Percentiles rank a stretch among this genome's conserved stretches.
Conservation (phyloP, 345 rosid species). For the Linum usitatissimum region DNA sequence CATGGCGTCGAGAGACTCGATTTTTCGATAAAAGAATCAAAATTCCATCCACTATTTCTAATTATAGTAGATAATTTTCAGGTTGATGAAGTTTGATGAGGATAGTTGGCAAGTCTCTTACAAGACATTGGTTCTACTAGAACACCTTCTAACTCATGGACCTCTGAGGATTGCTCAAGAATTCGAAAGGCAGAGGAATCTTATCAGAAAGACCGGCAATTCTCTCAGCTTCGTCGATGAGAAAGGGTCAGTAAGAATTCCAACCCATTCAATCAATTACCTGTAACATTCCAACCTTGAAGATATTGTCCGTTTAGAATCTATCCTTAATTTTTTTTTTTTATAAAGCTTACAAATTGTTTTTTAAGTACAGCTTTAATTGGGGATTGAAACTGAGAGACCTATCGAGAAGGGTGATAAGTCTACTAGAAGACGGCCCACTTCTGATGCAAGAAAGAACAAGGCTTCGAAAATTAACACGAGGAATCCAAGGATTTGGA, state of each 20-base stretch:
- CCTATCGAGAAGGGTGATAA: slow-evolving; percentile 32
- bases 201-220: slow-evolving; percentile 25
- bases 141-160: slow-evolving; percentile 60
- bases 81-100: slow-evolving; percentile 44
- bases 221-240: slow-evolving; percentile 39
- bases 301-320: no score
- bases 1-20: no score
- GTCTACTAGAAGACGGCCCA: slow-evolving; percentile 35
- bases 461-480: slow-evolving; percentile 35
- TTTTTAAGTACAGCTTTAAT: slow-evolving; percentile 31
- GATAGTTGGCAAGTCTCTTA: slow-evolving; percentile 51
- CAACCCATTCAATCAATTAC: not conserved
- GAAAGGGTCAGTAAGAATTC: slow-evolving; percentile 27
- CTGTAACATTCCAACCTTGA: no score
- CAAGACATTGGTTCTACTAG: slow-evolving; percentile 50
- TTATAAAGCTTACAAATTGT: no score
- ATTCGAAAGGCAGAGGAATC: slow-evolving; percentile 37
- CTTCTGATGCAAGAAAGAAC: slow-evolving; percentile 41
- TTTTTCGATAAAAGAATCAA: no score
- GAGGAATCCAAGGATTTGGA: slow-evolving; percentile 59
- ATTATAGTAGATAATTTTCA: slow-evolving; percentile 4
- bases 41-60: no score
- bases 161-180: slow-evolving; percentile 60
- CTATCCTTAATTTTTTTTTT: no score
- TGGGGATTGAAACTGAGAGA: slow-evolving; percentile 48